These are phyloP conservation scores for Talaromyces stipitatus DNA, from an alignment of 495 filamentous ascomycete genomes.

Conservation along the genomic window DNA sequence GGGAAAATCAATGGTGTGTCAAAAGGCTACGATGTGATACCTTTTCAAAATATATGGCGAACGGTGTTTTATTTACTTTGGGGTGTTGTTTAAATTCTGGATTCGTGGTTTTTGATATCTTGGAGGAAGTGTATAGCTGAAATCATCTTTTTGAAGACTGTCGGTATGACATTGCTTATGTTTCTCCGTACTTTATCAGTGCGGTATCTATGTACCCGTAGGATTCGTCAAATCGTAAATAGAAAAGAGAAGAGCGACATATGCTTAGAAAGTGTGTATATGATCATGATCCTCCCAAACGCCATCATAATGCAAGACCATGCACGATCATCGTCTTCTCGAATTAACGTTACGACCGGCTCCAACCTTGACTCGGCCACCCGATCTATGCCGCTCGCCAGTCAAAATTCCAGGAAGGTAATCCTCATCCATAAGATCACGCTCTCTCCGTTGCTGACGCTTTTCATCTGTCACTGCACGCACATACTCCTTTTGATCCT, in stretches of 20 bases:
- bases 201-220: background rate
- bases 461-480: conserved; percentile 53
- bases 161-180: background rate
- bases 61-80: conserved; percentile 26
- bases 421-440: conserved; percentile 91
- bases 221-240: background rate
- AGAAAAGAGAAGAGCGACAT: background rate
- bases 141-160: background rate
- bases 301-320: conserved; percentile 6
- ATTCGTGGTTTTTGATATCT: background rate
- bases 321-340: conserved; percentile 49
- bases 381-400: conserved; percentile 57
- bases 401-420: conserved; percentile 82
- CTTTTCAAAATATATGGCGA: conserved; percentile 29
- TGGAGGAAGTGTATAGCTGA: background rate
- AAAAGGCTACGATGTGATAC: conserved; percentile 23
- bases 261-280: background rate
- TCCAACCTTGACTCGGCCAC: conserved; percentile 68
- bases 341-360: conserved; percentile 84
- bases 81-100: background rate
- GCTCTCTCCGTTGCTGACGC: conserved; percentile 53
- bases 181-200: background rate
- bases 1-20: conserved; percentile 12
- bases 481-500: conserved; percentile 93
- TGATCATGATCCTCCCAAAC: background rate